Evolutionary conservation across 2,329 filamentous ascomycete species (phyloP), one percentile per base, ranked within the genome.

Genomic region (Venturia effusa): DNA sequence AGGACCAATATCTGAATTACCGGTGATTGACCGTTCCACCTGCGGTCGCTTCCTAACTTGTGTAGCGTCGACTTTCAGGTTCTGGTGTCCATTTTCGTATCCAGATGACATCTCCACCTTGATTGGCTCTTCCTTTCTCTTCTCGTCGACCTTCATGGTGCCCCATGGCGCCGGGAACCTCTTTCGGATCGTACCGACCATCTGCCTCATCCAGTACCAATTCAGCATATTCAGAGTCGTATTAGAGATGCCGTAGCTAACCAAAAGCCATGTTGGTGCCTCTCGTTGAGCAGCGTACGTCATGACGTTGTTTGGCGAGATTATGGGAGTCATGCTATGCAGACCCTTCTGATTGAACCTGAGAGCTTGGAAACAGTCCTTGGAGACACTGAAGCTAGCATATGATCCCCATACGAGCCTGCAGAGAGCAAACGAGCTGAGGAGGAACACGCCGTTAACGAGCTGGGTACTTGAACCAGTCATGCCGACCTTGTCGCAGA

Each of bases 161-260:
- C 79, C 79, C 19, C 77, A 72, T 6, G 79, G 87, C 75, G 80
- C 79, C 66, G 84, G 81, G 71, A 94, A 94, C 32, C 90, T 82
- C 78, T 89, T 92, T 66, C 86, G 81, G 15, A 94, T 84, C 10
- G 90, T 89, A 66, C 84, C 81, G 67, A 95, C 86, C 90, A 95
- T 95, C 82, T 90, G 91, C 71, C 85, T 80, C 73, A 93, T 94
- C 90, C 90, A 95, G 76, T 87, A 89, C 70, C 89, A 86, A 76
- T 95, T 95, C 62, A 95, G 78, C 15, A 82, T 80, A 71, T 92
- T 93, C 32, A 95, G 81, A 0, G 83, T 83, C 24, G 90, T 63
- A 73, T 94, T 94, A 71, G 84, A 86, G 11, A 80, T 80, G 7
- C 92, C 74, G 71, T 94, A 94, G 34, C 84, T 77, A 17, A 74